Evolutionary conservation across 768 basidiomycete species (phyloP), one percentile per base, ranked within the genome.

Genomic region (Lentinula lateritia): DNA sequence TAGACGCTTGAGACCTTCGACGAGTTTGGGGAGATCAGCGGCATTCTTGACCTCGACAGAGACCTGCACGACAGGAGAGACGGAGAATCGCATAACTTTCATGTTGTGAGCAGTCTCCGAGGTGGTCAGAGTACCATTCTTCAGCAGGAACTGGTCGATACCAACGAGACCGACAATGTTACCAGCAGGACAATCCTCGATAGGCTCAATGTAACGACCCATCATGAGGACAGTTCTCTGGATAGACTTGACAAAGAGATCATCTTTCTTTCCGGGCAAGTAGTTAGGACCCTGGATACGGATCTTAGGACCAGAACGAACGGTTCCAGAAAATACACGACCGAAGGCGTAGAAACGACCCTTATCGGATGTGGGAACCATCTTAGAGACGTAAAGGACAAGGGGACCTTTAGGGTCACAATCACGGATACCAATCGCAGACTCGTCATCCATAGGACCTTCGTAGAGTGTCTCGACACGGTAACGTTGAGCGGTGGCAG

Each of bases 291-390:
- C 97, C 78, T 99, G 97, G 70, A 99, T 98, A 71, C 97, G 94
- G 78, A 98, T 86, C 81, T 99, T 99, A 72, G 97, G 97, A 60
- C 97, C 97, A 61, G 97, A 86, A 67, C 86, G 88, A 72, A 98
- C 95, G 64, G 95, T 98, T 72, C 97, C 97, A 65, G 97, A 92
- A 85, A 99, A 99, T 80, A 99, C 89, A 85, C 97, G 97, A 77
- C 97, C 97, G 76, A 99, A 99, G 64, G 97, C 97, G 78, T 98
- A 98, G 91, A 98, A 99, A 63, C 97, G 95, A 71, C 97, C 97
- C 80, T 98, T 98, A 78, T 99, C 97, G 68, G 97, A 97, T 45
- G 97, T 98, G 65, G 97, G 97, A 70, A 98, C 97, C 97, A 99
- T 98, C 88, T 98, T 98, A 67, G 97, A 98, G 79, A 99, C 83